Base-by-base conservation (phyloP, 345 rosid genomes). In the Pugionium dolabratum region DNA sequence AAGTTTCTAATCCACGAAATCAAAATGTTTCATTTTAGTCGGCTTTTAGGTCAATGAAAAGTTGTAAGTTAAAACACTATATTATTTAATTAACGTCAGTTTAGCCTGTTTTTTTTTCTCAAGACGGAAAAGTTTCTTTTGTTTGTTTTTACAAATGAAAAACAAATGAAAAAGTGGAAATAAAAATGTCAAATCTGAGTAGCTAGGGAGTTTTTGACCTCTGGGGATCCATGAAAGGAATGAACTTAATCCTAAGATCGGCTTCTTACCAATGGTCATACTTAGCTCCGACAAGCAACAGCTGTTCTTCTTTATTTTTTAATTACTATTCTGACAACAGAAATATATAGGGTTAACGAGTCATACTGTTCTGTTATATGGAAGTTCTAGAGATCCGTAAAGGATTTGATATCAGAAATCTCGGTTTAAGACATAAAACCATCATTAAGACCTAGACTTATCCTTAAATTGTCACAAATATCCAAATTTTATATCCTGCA, bases 161-260 rank as follows among this genome's bases (percentile, higher is more conserved):
- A 56, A 47, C n/a, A n/a, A n/a, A 35, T 36, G 5, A 3, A 47
- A 50, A 51, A n/a, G n/a, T n/a, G n/a, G n/a, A n/a, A 45, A 36
- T 4, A 10, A 45, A 31, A 28, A 28, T 52, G 72, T 66, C 77
- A 73, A 66, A 73, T 73, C 77, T 8, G 44, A 66, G 57, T n/a
- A n/a, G n/a, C n/a, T 60, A 66, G 72, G 44, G 72, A 53, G 77
- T 66, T 55, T 66, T 73, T 73, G 45, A 53, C 72, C 77, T 47
- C 56, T 66, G 77, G 77, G 63, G 62, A 59, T 73, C 77, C 57
- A 53, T 62, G 43, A 66, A 73, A 73, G 42, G 8, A 54, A 44
- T 1, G 27, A 60, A 66, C 68, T 53, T 56, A 8, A 10, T 53
- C 72, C 68, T 66, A 73, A 6, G 48, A 53, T 66, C 67, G 62